Evolutionary conservation across 2,329 filamentous ascomycete species (phyloP).

Genomic region (Venturiaceae sp.): DNA sequence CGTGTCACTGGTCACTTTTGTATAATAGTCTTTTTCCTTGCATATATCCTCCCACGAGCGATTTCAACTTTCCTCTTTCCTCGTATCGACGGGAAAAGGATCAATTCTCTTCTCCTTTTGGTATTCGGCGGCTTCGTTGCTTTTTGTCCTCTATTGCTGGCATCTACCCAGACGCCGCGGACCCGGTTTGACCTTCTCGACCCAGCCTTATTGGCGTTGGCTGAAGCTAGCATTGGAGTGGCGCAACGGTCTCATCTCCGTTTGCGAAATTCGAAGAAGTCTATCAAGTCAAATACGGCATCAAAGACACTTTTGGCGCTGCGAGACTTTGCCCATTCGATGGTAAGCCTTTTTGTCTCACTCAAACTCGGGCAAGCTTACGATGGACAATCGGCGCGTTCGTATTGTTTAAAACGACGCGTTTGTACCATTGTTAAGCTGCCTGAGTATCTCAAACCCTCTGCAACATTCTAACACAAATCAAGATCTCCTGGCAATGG

Average conservation of each 20-base stretch:
- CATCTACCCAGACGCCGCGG: slow-evolving; percentile 1
- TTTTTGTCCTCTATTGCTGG: neutral
- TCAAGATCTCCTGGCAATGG: slow-evolving; percentile 48
- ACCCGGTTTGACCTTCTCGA: neutral
- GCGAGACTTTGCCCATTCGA: neutral
- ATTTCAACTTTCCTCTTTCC: neutral
- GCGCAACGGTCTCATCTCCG: slow-evolving; percentile 1
- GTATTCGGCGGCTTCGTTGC: neutral
- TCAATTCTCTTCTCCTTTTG: slow-evolving; percentile 1
- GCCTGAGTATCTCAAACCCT: neutral
- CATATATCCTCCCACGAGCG: neutral
- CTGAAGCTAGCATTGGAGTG: neutral
- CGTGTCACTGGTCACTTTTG: neutral
- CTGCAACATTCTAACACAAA: neutral
- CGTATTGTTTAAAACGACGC: neutral
- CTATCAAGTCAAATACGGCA: neutral
- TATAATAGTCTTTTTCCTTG: slow-evolving; percentile 1
- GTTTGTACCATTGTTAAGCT: neutral
- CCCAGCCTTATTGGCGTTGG: slow-evolving; percentile 1
- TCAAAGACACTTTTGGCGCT: neutral
- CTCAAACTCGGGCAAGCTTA: neutral
- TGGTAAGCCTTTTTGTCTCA: neutral
- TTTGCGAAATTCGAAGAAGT: neutral
- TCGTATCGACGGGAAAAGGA: neutral
- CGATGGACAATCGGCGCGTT: neutral